phyloP scores from a whole-genome alignment of 1,284 basidiomycete species.

The Blastosporella zonata region DNA sequence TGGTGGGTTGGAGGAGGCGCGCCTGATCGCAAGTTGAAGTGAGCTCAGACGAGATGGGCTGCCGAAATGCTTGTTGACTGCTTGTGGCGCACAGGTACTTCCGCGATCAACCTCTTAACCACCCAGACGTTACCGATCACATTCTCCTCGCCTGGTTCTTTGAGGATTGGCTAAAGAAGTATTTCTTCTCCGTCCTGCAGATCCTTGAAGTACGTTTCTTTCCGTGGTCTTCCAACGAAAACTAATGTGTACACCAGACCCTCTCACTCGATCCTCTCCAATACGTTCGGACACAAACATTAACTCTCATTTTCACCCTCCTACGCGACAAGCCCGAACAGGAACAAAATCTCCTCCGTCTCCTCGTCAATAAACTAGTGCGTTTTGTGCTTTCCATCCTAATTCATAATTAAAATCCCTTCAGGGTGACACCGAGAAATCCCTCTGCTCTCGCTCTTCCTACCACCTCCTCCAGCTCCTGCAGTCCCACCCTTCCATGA shows the following conservation, averaged over 20 bases:
- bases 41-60: slow-evolving; percentile 25
- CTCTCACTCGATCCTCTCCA: slow-evolving; percentile 86
- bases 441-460: slow-evolving; percentile 88
- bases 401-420: neutral
- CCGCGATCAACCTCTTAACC: slow-evolving; percentile 82
- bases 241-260: slow-evolving; percentile 40
- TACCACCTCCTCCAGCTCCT: slow-evolving; percentile 88
- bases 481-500: slow-evolving; percentile 94
- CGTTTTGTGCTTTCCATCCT: slow-evolving; percentile 25
- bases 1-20: slow-evolving; percentile 96
- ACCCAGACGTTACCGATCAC: slow-evolving; percentile 67
- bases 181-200: slow-evolving; percentile 91
- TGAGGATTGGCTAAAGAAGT: slow-evolving; percentile 97
- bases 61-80: neutral
- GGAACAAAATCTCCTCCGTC: slow-evolving; percentile 90
- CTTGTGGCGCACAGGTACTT: slow-evolving; percentile 66
- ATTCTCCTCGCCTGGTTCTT: slow-evolving; percentile 87
- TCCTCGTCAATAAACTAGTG: slow-evolving; percentile 94
- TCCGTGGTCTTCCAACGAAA: no score
- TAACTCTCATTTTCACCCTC: slow-evolving; percentile 75
- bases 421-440: slow-evolving; percentile 87
- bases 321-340: slow-evolving; percentile 93
- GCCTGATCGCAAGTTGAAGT: slow-evolving; percentile 81
- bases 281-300: slow-evolving; percentile 84
- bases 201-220: slow-evolving; percentile 72